Evolutionary conservation across 768 basidiomycete species (phyloP).

Genomic region (Leccinum longicurvipes): DNA sequence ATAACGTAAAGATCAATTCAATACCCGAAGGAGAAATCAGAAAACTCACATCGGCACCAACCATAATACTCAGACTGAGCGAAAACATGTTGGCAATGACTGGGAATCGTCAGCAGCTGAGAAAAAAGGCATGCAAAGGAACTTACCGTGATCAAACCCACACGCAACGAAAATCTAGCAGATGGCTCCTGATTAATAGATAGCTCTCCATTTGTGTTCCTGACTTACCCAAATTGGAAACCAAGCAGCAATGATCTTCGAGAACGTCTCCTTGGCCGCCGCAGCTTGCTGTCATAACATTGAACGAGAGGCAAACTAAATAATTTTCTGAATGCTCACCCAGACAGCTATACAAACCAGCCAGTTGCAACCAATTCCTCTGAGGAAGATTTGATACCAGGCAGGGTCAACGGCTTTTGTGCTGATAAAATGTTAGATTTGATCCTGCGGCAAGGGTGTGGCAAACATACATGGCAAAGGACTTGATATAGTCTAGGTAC

Average conservation of each 20-base stretch:
- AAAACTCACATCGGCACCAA: slow-evolving; percentile 55
- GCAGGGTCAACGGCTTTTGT: slow-evolving; percentile 60
- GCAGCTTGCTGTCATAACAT: slow-evolving; percentile 54
- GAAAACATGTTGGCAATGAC: slow-evolving; percentile 79
- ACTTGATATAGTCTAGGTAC: slow-evolving; percentile 49
- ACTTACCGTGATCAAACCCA: slow-evolving; percentile 65
- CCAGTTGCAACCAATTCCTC: slow-evolving; percentile 78
- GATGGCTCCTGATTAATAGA: background rate
- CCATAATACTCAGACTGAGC: slow-evolving; percentile 66
- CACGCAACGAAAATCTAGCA: slow-evolving; percentile 65
- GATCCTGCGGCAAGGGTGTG: background rate
- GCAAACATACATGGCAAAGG: slow-evolving; percentile 54
- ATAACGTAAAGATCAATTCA: background rate
- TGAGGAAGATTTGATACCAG: slow-evolving; percentile 71
- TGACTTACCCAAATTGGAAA: slow-evolving; percentile 67
- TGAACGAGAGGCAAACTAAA: background rate
- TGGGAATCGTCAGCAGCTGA: slow-evolving; percentile 19
- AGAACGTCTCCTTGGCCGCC: slow-evolving; percentile 62
- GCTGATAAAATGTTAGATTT: slow-evolving; percentile 32
- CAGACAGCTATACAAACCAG: slow-evolving; percentile 70
- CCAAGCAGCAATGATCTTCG: slow-evolving; percentile 69
- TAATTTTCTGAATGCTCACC: slow-evolving; percentile 39
- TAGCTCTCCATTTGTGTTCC: background rate
- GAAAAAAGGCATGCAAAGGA: background rate
- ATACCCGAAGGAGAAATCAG: background rate